Percentiles rank a stretch among this genome's conserved stretches.
phyloP scores from a whole-genome alignment of 1,284 basidiomycete species.

The Ceratobasidium sp. region DNA sequence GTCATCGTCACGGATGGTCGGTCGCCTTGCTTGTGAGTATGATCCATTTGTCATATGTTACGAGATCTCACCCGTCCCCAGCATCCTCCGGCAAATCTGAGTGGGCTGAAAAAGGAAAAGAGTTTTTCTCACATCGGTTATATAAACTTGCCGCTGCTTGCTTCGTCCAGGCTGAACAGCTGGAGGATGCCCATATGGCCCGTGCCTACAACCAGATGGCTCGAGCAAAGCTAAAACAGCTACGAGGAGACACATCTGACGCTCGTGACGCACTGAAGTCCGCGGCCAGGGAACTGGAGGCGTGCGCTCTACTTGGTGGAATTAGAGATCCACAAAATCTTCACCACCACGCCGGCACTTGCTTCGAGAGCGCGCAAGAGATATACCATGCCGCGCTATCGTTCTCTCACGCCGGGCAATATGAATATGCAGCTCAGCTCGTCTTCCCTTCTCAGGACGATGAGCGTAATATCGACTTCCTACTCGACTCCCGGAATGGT shows the following conservation, averaged over 20 bases:
- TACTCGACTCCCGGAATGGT: too few species aligned
- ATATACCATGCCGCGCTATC: too few species aligned
- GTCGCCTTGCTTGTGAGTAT: slow-evolving; percentile 7
- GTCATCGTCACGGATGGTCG: slow-evolving; percentile 18
- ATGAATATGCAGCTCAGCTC: too few species aligned
- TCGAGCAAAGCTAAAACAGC: slow-evolving; percentile 30
- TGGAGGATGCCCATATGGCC: slow-evolving; percentile 9
- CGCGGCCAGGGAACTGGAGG: slow-evolving; percentile 9
- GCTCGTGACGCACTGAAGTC: neutral
- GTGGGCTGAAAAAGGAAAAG: slow-evolving; percentile 22
- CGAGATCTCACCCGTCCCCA: neutral
- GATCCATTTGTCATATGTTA: neutral
- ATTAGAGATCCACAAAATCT: neutral
- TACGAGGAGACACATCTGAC: slow-evolving; percentile 17
- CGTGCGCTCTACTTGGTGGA: neutral
- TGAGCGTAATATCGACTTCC: too few species aligned
- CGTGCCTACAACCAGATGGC: slow-evolving; percentile 29
- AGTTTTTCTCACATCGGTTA: slow-evolving; percentile 32
- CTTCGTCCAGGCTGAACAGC: slow-evolving; percentile 16
- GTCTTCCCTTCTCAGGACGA: too few species aligned
- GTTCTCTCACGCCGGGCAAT: too few species aligned
- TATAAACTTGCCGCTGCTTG: slow-evolving; percentile 39
- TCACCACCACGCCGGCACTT: slow-evolving; percentile 18
- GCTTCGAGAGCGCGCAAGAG: slow-evolving; percentile 17
- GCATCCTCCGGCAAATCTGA: slow-evolving; percentile 13